These are phyloP conservation scores for Globisporangium spiculum DNA, from an alignment of 352 stramenopile species.

Conservation along the genomic window DNA sequence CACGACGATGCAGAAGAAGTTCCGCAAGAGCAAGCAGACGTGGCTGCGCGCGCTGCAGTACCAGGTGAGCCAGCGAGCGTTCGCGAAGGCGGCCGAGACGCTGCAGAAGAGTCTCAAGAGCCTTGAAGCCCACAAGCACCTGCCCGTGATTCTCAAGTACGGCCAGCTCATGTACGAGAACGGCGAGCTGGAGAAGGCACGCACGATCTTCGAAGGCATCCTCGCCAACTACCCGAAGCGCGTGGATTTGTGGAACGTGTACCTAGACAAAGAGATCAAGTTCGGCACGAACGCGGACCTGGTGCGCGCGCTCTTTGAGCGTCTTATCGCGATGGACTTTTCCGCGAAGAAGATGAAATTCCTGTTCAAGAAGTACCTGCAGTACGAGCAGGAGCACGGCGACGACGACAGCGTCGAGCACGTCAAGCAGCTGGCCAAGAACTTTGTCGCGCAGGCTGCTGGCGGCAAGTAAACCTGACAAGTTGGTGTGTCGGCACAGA, in stretches of 20 bases:
- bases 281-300: constrained; percentile 71
- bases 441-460: constrained; percentile 86
- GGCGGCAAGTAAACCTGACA: constrained; percentile 26
- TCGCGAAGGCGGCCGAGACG: constrained; percentile 80
- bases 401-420: constrained; percentile 81
- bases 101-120: constrained; percentile 92
- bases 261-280: constrained; percentile 97
- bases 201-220: constrained; percentile 95
- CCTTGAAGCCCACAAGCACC: constrained; percentile 93
- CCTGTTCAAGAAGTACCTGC: constrained; percentile 96
- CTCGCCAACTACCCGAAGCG: constrained; percentile 94
- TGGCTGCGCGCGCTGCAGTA: constrained; percentile 89
- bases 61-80: constrained; percentile 68
- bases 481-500: constrained; percentile 2
- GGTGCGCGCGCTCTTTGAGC: constrained; percentile 90
- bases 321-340: constrained; percentile 92
- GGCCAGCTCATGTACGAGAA: constrained; percentile 95
- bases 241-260: constrained; percentile 96
- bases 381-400: constrained; percentile 93
- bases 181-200: constrained; percentile 90
- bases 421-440: constrained; percentile 94
- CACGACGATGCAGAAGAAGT: constrained; percentile 91
- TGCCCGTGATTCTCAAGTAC: constrained; percentile 94
- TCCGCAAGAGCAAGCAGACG: constrained; percentile 86
- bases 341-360: constrained; percentile 98